Conservation (phyloP, 2,329 filamentous ascomycete species). For the Fusarium circinatum region DNA sequence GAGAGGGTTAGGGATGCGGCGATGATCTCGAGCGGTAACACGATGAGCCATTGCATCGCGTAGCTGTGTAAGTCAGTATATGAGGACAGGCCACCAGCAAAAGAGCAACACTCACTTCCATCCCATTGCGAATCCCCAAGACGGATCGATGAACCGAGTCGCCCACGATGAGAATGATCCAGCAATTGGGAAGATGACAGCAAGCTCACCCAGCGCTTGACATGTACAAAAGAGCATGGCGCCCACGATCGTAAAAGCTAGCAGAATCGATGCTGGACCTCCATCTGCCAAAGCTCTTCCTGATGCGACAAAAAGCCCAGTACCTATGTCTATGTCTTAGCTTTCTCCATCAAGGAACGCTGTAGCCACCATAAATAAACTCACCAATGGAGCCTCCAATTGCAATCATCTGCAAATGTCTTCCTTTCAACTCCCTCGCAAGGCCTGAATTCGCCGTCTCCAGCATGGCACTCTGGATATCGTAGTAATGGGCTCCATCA, state of each 20-base stretch:
- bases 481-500: conserved; percentile 62
- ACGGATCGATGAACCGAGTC: conserved; percentile 90
- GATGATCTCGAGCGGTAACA: conserved; percentile 86
- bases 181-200: conserved; percentile 88
- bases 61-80: conserved; percentile 64
- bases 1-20: conserved; percentile 85
- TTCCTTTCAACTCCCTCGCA: conserved; percentile 79
- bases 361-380: conserved; percentile 24
- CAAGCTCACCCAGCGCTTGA: conserved; percentile 90
- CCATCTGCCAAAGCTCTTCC: conserved; percentile 76
- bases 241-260: conserved; percentile 83
- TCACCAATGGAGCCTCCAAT: conserved; percentile 89
- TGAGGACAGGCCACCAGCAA: background rate
- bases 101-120: conserved; percentile 74
- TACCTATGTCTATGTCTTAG: conserved; percentile 60
- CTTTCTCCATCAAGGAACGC: background rate
- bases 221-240: conserved; percentile 92
- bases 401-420: conserved; percentile 97
- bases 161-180: conserved; percentile 94
- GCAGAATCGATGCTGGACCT: conserved; percentile 80
- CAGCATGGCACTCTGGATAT: conserved; percentile 68
- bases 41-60: conserved; percentile 86
- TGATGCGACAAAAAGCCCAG: conserved; percentile 87
- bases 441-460: conserved; percentile 82
- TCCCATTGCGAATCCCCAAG: conserved; percentile 95